Conservation (phyloP, 805 yeast genomes). For the Metahyphopichia silvanorum region DNA sequence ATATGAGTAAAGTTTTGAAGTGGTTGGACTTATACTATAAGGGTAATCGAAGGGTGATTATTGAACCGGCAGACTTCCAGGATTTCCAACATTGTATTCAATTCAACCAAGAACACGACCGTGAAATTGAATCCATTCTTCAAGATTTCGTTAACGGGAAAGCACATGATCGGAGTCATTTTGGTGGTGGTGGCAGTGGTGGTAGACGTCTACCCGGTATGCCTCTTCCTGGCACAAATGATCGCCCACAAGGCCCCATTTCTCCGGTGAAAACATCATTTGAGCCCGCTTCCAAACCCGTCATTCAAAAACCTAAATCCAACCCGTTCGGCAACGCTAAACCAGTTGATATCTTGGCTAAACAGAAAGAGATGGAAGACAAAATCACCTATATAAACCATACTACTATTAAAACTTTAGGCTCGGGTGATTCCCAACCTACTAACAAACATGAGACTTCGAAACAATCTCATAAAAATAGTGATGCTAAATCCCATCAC, state of each 20-base stretch:
- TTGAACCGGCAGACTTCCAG: slow-evolving; percentile 37
- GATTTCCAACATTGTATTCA: slow-evolving; percentile 39
- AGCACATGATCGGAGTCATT: slow-evolving; percentile 4
- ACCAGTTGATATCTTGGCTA: slow-evolving; percentile 75
- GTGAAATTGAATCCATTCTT: slow-evolving; percentile 28
- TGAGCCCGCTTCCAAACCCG: neutral
- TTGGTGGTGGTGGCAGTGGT: slow-evolving; percentile 2
- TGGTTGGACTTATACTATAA: slow-evolving; percentile 58
- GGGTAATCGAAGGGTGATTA: slow-evolving; percentile 34
- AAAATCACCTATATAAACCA: slow-evolving; percentile 27
- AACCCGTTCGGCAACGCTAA: slow-evolving; percentile 84
- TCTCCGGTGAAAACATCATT: slow-evolving; percentile 1
- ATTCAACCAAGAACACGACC: slow-evolving; percentile 34
- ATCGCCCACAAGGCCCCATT: slow-evolving; percentile 1
- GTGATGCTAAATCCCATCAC: no score
- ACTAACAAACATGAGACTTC: slow-evolving; percentile 2
- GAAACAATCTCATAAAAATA: no score
- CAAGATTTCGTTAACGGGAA: slow-evolving; percentile 24
- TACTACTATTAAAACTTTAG: slow-evolving; percentile 30
- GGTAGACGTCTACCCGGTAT: slow-evolving; percentile 1
- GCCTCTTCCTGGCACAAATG: slow-evolving; percentile 4
- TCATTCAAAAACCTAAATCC: slow-evolving; percentile 37
- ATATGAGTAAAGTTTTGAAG: slow-evolving; percentile 55
- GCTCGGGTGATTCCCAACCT: slow-evolving; percentile 7
- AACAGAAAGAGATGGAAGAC: slow-evolving; percentile 58